These are phyloP conservation scores for Carex scoparia DNA, from an alignment of 176 grass and related monocot genomes.

Conservation along the genomic window DNA sequence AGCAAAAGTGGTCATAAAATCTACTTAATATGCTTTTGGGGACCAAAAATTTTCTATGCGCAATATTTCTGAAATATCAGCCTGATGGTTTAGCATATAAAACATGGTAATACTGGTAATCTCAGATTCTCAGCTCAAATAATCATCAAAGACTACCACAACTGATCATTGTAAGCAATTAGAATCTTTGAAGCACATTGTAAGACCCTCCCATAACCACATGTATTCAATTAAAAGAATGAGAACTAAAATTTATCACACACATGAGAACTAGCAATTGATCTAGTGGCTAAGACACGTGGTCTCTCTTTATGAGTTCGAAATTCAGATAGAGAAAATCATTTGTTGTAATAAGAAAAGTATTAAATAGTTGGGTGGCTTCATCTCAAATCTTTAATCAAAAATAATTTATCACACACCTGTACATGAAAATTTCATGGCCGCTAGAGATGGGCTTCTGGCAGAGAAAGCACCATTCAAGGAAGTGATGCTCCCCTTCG, in stretches of 20 bases:
- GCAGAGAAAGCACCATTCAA: slow-evolving; percentile 76
- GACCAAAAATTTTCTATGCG: background rate
- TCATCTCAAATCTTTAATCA: too few relatives aligned
- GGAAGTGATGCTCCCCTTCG: slow-evolving; percentile 36
- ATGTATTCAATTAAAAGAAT: background rate
- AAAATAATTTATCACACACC: slow-evolving; percentile 20
- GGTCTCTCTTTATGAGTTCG: too few relatives aligned
- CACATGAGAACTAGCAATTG: background rate
- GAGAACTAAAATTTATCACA: background rate
- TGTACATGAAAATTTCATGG: slow-evolving; percentile 80
- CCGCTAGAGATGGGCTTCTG: slow-evolving; percentile 41
- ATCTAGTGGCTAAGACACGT: too few relatives aligned
- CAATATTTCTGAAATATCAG: background rate
- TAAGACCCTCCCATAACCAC: background rate
- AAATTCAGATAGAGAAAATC: too few relatives aligned
- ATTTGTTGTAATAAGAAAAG: too few relatives aligned
- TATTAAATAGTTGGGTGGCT: too few relatives aligned
- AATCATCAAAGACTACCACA: background rate
- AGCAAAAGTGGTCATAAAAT: background rate
- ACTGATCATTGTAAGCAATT: background rate
- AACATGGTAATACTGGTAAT: background rate
- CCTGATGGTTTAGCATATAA: background rate
- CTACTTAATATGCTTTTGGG: background rate
- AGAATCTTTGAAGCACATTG: background rate
- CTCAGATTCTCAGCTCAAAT: background rate